phyloP scores from a whole-genome alignment of 1,139 yeast genomes.

The Pneumocystis canis region DNA sequence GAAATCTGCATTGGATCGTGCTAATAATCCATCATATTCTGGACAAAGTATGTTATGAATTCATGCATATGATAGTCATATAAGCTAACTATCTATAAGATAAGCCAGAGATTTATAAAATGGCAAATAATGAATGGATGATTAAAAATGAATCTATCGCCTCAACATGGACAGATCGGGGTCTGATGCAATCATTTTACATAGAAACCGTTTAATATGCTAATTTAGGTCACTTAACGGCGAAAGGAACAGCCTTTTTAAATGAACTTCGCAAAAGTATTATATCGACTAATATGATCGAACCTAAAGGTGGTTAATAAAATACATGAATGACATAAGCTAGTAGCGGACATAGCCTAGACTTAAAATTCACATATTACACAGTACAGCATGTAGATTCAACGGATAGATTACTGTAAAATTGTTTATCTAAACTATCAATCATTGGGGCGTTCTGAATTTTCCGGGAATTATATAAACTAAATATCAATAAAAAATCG shows the following conservation, averaged over 20 bases:
- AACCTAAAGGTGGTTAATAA: background rate
- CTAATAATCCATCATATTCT: background rate
- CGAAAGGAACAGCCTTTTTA: background rate
- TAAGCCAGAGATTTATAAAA: background rate
- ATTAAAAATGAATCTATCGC: background rate
- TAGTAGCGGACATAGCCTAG: background rate
- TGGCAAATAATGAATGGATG: background rate
- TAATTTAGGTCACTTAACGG: background rate
- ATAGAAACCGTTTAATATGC: background rate
- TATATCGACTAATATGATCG: background rate
- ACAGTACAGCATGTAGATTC: background rate
- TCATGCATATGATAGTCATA: background rate
- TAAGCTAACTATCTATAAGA: background rate
- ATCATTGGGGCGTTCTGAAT: too few species aligned
- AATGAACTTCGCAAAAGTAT: background rate
- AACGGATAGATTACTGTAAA: background rate
- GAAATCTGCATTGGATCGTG: background rate
- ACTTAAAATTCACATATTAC: background rate
- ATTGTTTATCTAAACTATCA: too few species aligned
- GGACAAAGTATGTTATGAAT: background rate
- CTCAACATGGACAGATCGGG: background rate
- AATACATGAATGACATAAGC: background rate
- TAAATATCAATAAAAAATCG: background rate
- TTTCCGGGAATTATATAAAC: background rate
- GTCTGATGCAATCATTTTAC: background rate